Evolutionary conservation across 1,139 yeast species (phyloP).

Genomic region (Yamadazyma taylorii): DNA sequence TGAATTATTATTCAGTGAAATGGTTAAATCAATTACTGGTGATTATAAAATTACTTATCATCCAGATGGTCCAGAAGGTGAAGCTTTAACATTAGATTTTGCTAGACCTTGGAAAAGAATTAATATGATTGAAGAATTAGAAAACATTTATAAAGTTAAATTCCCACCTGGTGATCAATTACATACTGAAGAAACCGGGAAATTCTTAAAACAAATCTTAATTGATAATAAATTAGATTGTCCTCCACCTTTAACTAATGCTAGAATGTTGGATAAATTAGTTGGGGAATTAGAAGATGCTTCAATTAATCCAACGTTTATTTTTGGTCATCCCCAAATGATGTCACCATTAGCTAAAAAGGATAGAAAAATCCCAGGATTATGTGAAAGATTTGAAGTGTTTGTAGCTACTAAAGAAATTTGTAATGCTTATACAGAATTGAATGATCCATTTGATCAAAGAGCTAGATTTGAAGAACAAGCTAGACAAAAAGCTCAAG

Average conservation of each 20-base stretch:
- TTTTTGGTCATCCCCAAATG: constrained; percentile 99
- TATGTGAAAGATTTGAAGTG: constrained; percentile 98
- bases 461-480: constrained; percentile 97
- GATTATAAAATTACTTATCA: constrained; percentile 82
- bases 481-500: constrained; percentile 97
- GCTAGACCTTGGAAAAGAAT: constrained; percentile 98
- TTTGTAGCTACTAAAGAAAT: constrained; percentile 98
- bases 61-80: constrained; percentile 85
- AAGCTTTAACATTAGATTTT: constrained; percentile 80
- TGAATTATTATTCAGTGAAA: constrained; percentile 89
- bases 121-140: constrained; percentile 95
- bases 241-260: constrained; percentile 95
- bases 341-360: constrained; percentile 99
- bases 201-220: constrained; percentile 79
- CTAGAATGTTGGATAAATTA: constrained; percentile 97
- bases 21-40: constrained; percentile 96
- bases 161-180: constrained; percentile 96
- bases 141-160: constrained; percentile 78
- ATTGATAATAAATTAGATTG: constrained; percentile 84
- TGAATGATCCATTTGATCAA: constrained; percentile 98
- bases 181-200: constrained; percentile 92
- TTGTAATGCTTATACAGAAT: constrained; percentile 97
- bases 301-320: constrained; percentile 95
- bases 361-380: constrained; percentile 87
- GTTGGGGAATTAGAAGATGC: constrained; percentile 94